phyloP scores from a whole-genome alignment of 768 basidiomycete genomes.

The Tulasnella sp. region DNA sequence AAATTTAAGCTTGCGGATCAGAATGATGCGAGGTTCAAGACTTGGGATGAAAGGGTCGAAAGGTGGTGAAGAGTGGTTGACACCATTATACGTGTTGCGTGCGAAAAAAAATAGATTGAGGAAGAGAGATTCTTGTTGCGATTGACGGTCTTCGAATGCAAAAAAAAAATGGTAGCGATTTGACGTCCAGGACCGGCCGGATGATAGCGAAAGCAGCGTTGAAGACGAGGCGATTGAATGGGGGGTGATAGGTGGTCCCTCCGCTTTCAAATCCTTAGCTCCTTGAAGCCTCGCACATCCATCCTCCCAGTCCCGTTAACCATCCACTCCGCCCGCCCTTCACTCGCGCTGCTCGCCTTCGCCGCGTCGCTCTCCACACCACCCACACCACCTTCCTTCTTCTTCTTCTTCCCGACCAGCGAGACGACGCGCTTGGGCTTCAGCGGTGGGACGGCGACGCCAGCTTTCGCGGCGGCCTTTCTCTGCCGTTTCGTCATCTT shows the following conservation, averaged over 20 bases:
- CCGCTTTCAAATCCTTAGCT: slow-evolving; percentile 58
- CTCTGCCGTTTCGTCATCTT: slow-evolving; percentile 49
- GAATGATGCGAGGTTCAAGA: too few relatives aligned
- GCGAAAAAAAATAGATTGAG: too few relatives aligned
- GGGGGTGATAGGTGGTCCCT: slow-evolving; percentile 14
- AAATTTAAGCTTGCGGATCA: too few relatives aligned
- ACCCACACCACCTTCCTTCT: not conserved
- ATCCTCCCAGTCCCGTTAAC: slow-evolving; percentile 67
- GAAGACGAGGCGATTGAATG: too few relatives aligned
- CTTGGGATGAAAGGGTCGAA: too few relatives aligned
- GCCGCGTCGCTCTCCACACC: slow-evolving; percentile 33
- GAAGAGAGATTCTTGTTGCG: too few relatives aligned
- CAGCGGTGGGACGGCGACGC: not conserved
- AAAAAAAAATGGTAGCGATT: too few relatives aligned
- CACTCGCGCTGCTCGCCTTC: slow-evolving; percentile 32
- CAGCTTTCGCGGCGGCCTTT: slow-evolving; percentile 49
- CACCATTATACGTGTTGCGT: too few relatives aligned
- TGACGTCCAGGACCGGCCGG: too few relatives aligned
- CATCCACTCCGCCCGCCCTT: slow-evolving; percentile 46
- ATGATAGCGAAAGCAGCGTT: too few relatives aligned
- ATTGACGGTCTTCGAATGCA: too few relatives aligned
- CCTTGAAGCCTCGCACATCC: slow-evolving; percentile 73
- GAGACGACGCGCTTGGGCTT: slow-evolving; percentile 2
- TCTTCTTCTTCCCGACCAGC: slow-evolving; percentile 20
- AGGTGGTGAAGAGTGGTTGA: too few relatives aligned